phyloP scores from a whole-genome alignment of 306 rosid species.

The Medicago arabica region DNA sequence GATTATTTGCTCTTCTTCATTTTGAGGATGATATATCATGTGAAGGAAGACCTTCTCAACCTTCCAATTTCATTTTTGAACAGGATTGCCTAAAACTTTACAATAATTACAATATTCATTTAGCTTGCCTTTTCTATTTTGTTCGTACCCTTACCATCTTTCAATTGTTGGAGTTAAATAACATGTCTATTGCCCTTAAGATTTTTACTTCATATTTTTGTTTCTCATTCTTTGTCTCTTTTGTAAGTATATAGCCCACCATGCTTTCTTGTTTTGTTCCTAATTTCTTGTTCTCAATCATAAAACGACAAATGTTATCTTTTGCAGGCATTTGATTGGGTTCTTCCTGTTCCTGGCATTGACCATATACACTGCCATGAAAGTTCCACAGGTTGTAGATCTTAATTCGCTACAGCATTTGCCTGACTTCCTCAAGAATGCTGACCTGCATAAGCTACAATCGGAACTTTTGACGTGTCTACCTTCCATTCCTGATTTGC shows the following conservation, averaged over 20 bases:
- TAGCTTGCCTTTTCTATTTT: constrained; percentile 13
- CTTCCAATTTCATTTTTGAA: not conserved
- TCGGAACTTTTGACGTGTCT: constrained; percentile 75
- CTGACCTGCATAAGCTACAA: constrained; percentile 79
- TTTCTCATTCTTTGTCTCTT: constrained; percentile 22
- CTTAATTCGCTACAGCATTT: constrained; percentile 70
- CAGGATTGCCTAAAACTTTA: not conserved
- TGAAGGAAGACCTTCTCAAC: not conserved
- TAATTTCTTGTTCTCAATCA: constrained; percentile 17
- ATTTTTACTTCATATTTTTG: constrained; percentile 23
- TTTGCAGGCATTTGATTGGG: constrained; percentile 93
- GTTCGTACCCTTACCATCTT: not conserved
- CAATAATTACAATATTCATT: not conserved
- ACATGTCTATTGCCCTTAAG: constrained; percentile 16
- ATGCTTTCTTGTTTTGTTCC: not conserved
- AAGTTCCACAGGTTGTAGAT: constrained; percentile 83
- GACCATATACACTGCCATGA: constrained; percentile 87
- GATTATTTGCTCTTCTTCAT: not conserved
- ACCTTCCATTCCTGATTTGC: constrained; percentile 81
- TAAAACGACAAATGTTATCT: constrained; percentile 30
- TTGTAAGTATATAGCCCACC: constrained; percentile 16
- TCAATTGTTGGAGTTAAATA: constrained; percentile 13
- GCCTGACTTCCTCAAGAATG: constrained; percentile 70
- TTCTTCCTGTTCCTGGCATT: constrained; percentile 89
- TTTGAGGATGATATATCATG: constrained; percentile 9